Conservation (phyloP, 2,329 filamentous ascomycete genomes). For the Ceratocystis smalleyi region DNA sequence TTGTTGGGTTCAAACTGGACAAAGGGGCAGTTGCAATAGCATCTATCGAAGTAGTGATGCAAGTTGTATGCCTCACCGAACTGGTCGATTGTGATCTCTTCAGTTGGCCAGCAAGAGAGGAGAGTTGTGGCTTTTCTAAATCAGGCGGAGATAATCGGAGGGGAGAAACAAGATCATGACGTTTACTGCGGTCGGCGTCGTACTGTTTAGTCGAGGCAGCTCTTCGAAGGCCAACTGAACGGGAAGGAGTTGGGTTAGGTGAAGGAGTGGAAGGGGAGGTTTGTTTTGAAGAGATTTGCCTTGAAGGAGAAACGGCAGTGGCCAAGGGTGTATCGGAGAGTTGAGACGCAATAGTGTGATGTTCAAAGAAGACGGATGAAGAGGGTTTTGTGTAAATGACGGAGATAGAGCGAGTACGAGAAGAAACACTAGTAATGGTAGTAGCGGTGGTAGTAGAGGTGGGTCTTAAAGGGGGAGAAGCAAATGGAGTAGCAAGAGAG, state of each 20-base stretch:
- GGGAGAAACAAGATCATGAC: slow-evolving; percentile 14
- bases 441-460: neutral
- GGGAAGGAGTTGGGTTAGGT: neutral
- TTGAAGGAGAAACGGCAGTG: neutral
- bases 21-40: neutral
- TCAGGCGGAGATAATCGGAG: slow-evolving; percentile 16
- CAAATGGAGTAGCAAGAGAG: slow-evolving; percentile 13
- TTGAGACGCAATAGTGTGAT: neutral
- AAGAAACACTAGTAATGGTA: neutral
- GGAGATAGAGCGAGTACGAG: slow-evolving; percentile 1
- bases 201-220: slow-evolving; percentile 16
- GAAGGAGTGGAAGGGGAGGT: neutral
- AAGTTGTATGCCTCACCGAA: neutral
- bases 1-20: neutral
- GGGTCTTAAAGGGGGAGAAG: neutral
- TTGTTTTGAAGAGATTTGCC: neutral
- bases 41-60: neutral
- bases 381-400: slow-evolving; percentile 7
- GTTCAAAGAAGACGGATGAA: slow-evolving; percentile 1
- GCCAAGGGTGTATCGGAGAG: neutral
- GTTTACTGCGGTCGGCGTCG: slow-evolving; percentile 14
- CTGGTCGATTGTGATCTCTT: slow-evolving; percentile 7
- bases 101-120: neutral
- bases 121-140: neutral
- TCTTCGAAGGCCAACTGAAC: slow-evolving; percentile 9